Evolutionary conservation across 257 asterid genomes (phyloP), one percentile per base, ranked within the genome.

Genomic region (Hygrophila difformis): DNA sequence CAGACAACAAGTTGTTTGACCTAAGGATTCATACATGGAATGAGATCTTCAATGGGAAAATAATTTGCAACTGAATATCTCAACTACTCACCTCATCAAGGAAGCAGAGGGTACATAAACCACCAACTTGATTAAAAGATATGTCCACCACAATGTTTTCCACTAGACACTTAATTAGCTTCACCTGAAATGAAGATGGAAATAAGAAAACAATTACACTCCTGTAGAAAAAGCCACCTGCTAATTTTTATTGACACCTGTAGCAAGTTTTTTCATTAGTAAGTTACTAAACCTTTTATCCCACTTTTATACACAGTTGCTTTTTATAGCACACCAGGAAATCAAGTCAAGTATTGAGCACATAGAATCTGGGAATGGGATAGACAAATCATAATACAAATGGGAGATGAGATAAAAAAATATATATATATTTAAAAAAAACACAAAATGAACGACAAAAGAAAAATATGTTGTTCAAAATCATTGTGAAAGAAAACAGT

Each of bases 71-170:
- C 50, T 54, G 28, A 37, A 60, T 55, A 8, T 31, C 24, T 12
- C 24, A 59, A 51, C 47, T 43, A 55, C 75, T 42, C 28, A 87
- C 96, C 94, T 87, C 93, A 59, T 68, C 94, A 59, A 87, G 89
- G 72, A 87, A 82, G 81, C 93, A 87, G 20, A 87, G 88, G 48
- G 94, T 87, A 64, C 96, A 82, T 40, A 82, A 65, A 20, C 96
- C 96, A 54, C 96, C 93, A 47, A 87, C 78, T 77, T 87, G 96
- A 67, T 87, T 87, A 63, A 82, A 87, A 24, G 96, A 87, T 61
- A 87, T 82, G 70, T 87, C 96, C 44, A 87, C 94, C 53, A 82
- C 93, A 48, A 82, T 87, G 58, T 87, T 82, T 64, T 79, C 94
- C 50, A 82, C 96, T 50, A 87, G 79, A 63, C 96, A 87, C 56